Evolutionary conservation across 352 stramenopile species (phyloP), one percentile per base, ranked within the genome.

Genomic region (Phytophthora agathidicida): DNA sequence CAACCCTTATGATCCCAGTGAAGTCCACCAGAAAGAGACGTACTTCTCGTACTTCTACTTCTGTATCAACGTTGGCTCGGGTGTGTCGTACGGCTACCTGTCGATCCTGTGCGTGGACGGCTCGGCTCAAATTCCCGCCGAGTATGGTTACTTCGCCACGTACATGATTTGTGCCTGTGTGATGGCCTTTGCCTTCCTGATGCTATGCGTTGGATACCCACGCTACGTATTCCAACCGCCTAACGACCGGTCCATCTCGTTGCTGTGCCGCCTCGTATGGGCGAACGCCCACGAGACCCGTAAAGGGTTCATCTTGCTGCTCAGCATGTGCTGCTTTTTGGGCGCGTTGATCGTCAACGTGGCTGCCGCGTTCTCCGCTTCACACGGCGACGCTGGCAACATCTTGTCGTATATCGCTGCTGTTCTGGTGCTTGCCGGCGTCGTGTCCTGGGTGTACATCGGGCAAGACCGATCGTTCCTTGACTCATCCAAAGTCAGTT

Each of bases 21-120:
- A 89, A 56, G 56, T 66, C 3, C 59, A 73, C 24, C 60, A 84
- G 41, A 85, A 90, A 53, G 65, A 81, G 36, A 83, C 68, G 32
- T 96, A 78, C 68, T 94, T 94, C 65, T 87, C 67, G 51, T 91
- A 80, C 60, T 93, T 93, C 46, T 96, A 96, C 65, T 91, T 75
- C 61, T 77, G 62, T 39, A 82, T 94, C 60, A 96, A 96, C 60
- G 38, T 91, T 8, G 86, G 88, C 9, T 49, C 88, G 1, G 48
- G 60, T 7, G 66, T 96, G 24, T 84, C 76, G 38, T 96, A 93
- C 66, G 88, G 73, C 7, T 85, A 92, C 49, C 62, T 96, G n/a
- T 85, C 83, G n/a, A 78, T 80, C 23, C 59, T 96, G 27, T 91
- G 73, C 35, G 82, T 95, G 31, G 77, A 96, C 45, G 88, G 86